Percentiles rank a stretch among this genome's conserved stretches.
Conservation (phyloP, 345 rosid genomes). For the Pugionium dolabratum region DNA sequence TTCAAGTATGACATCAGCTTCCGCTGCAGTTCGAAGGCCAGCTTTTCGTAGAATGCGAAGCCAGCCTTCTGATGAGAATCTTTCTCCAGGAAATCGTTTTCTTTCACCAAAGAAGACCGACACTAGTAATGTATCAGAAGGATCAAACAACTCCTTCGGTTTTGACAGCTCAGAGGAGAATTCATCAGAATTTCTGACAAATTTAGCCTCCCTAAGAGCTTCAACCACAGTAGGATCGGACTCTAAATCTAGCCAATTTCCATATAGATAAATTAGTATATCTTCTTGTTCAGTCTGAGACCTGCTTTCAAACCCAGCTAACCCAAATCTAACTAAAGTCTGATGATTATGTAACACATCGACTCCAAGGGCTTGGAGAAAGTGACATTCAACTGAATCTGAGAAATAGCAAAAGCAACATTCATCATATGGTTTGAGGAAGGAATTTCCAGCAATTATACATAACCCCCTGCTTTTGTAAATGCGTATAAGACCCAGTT, state of each 20-base stretch:
- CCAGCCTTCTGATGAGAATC: slow-evolving; percentile 81
- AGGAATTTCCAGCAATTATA: slow-evolving; percentile 73
- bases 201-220: slow-evolving; percentile 75
- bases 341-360: slow-evolving; percentile 77
- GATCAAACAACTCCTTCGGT: slow-evolving; percentile 90
- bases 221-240: slow-evolving; percentile 68
- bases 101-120: slow-evolving; percentile 86
- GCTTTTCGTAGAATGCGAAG: slow-evolving; percentile 76
- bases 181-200: slow-evolving; percentile 78
- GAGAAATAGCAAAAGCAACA: slow-evolving; percentile 65
- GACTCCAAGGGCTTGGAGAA: slow-evolving; percentile 80
- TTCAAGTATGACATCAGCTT: slow-evolving; percentile 83
- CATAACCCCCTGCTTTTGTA: slow-evolving; percentile 65
- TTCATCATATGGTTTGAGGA: slow-evolving; percentile 74
- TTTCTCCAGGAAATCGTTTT: slow-evolving; percentile 90
- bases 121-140: slow-evolving; percentile 71
- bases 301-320: slow-evolving; percentile 74
- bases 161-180: slow-evolving; percentile 57
- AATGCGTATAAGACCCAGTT: slow-evolving; percentile 58
- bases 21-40: slow-evolving; percentile 72
- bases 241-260: slow-evolving; percentile 77
- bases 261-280: slow-evolving; percentile 62
- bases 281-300: slow-evolving; percentile 74
- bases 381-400: slow-evolving; percentile 61
- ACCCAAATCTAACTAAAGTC: slow-evolving; percentile 80